A percentile compares a stretch with the other conserved stretches of the same genome.
Conservation (phyloP, 106 monocot species). For the Phalaenopsis equestris region DNA sequence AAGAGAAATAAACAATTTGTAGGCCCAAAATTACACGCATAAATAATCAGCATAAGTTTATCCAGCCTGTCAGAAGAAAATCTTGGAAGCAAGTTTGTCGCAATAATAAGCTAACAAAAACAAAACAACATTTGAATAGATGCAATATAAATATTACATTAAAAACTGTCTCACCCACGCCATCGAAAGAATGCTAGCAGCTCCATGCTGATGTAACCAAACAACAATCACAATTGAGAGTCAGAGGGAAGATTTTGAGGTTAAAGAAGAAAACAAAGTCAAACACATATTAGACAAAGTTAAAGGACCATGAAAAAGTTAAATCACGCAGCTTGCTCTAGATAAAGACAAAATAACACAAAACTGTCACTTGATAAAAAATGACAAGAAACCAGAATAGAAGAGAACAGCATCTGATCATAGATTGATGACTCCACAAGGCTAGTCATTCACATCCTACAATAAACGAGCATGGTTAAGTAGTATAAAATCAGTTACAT, state of each 20-base stretch:
- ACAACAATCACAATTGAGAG: not conserved
- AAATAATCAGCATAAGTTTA: not conserved
- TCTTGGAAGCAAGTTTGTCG: not conserved
- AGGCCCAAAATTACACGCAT: not conserved
- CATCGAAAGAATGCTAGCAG: not conserved
- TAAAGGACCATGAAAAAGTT: not conserved
- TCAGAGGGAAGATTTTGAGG: not conserved
- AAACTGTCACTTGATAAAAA: not conserved
- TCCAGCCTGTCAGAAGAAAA: not conserved
- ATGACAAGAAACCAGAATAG: not conserved
- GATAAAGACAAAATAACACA: not conserved
- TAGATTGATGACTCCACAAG: slow-evolving; percentile 6
- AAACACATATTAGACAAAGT: slow-evolving; percentile 2
- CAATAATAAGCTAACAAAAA: not conserved
- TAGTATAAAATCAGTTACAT: slow-evolving; percentile 4
- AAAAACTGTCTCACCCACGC: slow-evolving; percentile 1
- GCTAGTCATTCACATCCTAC: slow-evolving; percentile 8
- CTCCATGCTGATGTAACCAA: slow-evolving; percentile 1
- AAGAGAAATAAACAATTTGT: not conserved
- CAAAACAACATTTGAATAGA: not conserved
- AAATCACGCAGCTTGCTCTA: not conserved
- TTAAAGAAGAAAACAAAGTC: not conserved
- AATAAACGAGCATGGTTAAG: slow-evolving; percentile 5
- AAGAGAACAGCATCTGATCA: slow-evolving; percentile 7
- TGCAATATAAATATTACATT: not conserved